These are phyloP conservation scores for Phaeosphaeria sp. DNA, from an alignment of 2,329 filamentous ascomycete genomes.

Conservation along the genomic window DNA sequence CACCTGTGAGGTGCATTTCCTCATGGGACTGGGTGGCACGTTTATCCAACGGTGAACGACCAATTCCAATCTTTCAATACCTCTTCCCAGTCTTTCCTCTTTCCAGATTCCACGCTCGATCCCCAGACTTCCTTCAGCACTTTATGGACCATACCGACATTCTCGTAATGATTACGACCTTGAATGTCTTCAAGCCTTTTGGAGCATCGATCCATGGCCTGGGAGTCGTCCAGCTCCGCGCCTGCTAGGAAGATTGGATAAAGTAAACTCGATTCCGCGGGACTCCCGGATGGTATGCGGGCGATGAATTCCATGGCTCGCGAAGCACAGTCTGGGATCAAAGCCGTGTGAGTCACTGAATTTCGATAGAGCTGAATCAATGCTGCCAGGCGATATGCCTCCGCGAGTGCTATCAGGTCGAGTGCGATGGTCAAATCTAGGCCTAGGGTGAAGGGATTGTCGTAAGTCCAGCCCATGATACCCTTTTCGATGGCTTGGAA, in stretches of 20 bases:
- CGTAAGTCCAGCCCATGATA: slow-evolving; percentile 43
- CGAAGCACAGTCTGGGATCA: slow-evolving; percentile 37
- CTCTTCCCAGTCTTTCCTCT: slow-evolving; percentile 44
- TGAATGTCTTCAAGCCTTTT: slow-evolving; percentile 41
- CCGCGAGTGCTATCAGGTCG: slow-evolving; percentile 45
- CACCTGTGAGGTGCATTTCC: no score
- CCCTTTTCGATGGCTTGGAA: slow-evolving; percentile 41
- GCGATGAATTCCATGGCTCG: slow-evolving; percentile 45
- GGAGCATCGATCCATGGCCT: slow-evolving; percentile 38
- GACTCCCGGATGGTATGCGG: slow-evolving; percentile 42
- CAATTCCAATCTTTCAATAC: slow-evolving; percentile 44
- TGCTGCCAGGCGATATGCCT: slow-evolving; percentile 43
- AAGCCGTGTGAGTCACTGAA: slow-evolving; percentile 30
- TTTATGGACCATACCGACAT: slow-evolving; percentile 41
- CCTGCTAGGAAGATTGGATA: slow-evolving; percentile 47
- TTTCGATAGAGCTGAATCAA: slow-evolving; percentile 45
- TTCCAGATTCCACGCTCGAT: slow-evolving; percentile 34
- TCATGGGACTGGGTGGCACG: no score
- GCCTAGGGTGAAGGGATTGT: slow-evolving; percentile 37
- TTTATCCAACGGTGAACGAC: slow-evolving; percentile 44
- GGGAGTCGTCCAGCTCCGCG: slow-evolving; percentile 39
- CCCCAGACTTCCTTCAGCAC: slow-evolving; percentile 47
- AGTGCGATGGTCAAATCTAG: slow-evolving; percentile 42
- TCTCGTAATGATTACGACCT: slow-evolving; percentile 44
- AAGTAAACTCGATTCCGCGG: slow-evolving; percentile 43